Percentiles rank a stretch among this genome's conserved stretches.
Evolutionary conservation across 2,329 filamentous ascomycete genomes (phyloP).

Genomic region (Phymatotrichopsis omnivora): DNA sequence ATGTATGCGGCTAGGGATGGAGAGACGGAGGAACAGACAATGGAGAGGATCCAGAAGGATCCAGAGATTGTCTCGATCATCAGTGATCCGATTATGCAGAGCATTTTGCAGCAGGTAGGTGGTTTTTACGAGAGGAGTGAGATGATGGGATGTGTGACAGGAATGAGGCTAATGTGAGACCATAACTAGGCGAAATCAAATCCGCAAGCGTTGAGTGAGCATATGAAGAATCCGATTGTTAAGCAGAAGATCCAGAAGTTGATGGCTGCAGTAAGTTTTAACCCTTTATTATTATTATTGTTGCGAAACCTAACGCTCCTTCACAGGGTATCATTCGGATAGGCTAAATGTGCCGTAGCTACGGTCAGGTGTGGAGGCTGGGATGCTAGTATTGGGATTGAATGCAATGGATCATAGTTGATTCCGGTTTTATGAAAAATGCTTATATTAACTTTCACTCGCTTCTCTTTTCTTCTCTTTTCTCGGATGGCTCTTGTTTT

Average conservation of each 20-base stretch:
- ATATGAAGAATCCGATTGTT: slow-evolving; percentile 88
- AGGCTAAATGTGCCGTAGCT: slow-evolving; percentile 2
- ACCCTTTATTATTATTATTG: too few species aligned
- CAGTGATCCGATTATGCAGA: slow-evolving; percentile 95
- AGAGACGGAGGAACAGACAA: slow-evolving; percentile 92
- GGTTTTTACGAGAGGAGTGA: too few species aligned
- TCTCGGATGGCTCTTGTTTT: too few species aligned
- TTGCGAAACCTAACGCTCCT: background rate
- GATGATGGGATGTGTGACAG: too few species aligned
- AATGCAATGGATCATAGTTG: too few species aligned
- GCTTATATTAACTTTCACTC: too few species aligned
- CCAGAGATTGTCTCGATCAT: slow-evolving; percentile 92
- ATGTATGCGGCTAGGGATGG: slow-evolving; percentile 88
- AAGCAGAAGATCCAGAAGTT: slow-evolving; percentile 87
- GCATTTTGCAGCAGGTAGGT: slow-evolving; percentile 59
- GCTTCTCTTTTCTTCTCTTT: too few species aligned
- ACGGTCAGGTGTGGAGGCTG: too few species aligned
- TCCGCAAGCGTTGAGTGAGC: slow-evolving; percentile 84
- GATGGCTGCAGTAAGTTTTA: slow-evolving; percentile 65
- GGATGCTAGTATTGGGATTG: too few species aligned
- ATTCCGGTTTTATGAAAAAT: too few species aligned
- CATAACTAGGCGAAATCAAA: slow-evolving; percentile 75
- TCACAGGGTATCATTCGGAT: slow-evolving; percentile 5
- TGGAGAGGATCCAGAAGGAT: slow-evolving; percentile 79
- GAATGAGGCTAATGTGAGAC: background rate